Evolutionary conservation across 371 early-diverging fungal species (phyloP), one percentile per base, ranked within the genome.

Genomic region (Mortierella sp.): DNA sequence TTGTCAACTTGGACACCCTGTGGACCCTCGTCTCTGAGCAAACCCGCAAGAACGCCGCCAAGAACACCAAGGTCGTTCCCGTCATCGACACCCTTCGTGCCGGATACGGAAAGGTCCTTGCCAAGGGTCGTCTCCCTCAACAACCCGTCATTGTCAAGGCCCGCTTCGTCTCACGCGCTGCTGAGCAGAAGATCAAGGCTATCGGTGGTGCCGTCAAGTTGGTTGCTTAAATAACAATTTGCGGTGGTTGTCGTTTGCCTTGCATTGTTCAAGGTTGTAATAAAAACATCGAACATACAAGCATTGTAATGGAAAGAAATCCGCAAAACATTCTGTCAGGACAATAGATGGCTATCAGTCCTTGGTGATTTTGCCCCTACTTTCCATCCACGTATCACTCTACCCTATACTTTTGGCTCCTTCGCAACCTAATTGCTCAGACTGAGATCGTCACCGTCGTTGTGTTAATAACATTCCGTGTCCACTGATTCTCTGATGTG

Each of bases 81-180:
- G 96, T 98, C 74, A 92, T 98, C 74, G 96, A 98, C 85, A 87
- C 94, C 63, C 86, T 95, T 67, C 85, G 87, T 73, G 87, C 89
- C 81, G 99, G 99, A 72, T 98, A 90, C 85, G 95, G 93, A 85
- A 98, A 99, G 91, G 97, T 99, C 61, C 88, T 98, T 46, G 99
- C 95, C 71, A 95, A 95, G 87, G 99, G 99, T 71, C 85, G 87
- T 72, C 88, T 98, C 62, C 92, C 96, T 72, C 78, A 84, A 48
- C 90, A 92, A 80, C 98, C 99, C 80, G 86, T 98, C 83, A 96
- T 99, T 81, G 97, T 99, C 84, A 98, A 97, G 90, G 93, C 99
- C 79, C 94, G 98, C 79, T 93, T 88, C 72, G 95, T 99, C 85
- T 94, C 95, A 73, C 86, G 89, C 70, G 87, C 89, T 79, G 99